Percentiles rank a stretch among this genome's conserved stretches.
Conservation (phyloP, 768 basidiomycete species). For the Mycena leptocephala region DNA sequence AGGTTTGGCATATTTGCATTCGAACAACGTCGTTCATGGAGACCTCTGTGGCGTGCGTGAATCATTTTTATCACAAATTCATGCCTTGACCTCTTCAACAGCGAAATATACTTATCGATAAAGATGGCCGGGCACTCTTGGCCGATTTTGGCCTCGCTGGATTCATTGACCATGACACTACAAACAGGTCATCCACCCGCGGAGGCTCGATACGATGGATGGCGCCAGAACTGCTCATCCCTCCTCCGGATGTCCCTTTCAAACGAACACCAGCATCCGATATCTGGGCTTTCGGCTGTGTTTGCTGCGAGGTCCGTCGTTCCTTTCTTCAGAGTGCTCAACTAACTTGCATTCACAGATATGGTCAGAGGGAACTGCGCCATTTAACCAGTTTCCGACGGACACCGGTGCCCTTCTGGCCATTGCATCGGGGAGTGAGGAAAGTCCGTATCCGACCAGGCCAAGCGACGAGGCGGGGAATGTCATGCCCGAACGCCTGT, state of each 20-base stretch:
- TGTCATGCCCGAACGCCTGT: neutral
- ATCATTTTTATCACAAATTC: neutral
- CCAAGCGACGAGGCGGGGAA: neutral
- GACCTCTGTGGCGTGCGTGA: too few species aligned
- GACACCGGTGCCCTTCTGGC: too few species aligned
- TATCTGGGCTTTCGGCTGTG: too few species aligned
- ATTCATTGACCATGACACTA: neutral
- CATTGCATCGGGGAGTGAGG: neutral
- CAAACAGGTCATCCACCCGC: neutral
- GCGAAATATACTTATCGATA: conserved; percentile 17
- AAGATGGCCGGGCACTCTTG: neutral
- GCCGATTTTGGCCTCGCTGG: neutral
- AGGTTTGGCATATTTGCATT: neutral
- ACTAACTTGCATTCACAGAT: neutral
- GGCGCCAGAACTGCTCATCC: neutral
- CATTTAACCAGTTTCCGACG: neutral
- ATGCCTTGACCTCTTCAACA: neutral
- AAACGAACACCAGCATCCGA: too few species aligned
- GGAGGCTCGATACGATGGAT: neutral
- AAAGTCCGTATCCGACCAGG: neutral
- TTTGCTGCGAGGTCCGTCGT: conserved; percentile 3
- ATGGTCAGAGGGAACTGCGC: neutral
- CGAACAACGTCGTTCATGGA: neutral
- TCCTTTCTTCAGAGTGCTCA: neutral
- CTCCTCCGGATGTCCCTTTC: neutral